Evolutionary conservation across 1,284 basidiomycete species (phyloP).

Genomic region (Phellinidium pouzarii): DNA sequence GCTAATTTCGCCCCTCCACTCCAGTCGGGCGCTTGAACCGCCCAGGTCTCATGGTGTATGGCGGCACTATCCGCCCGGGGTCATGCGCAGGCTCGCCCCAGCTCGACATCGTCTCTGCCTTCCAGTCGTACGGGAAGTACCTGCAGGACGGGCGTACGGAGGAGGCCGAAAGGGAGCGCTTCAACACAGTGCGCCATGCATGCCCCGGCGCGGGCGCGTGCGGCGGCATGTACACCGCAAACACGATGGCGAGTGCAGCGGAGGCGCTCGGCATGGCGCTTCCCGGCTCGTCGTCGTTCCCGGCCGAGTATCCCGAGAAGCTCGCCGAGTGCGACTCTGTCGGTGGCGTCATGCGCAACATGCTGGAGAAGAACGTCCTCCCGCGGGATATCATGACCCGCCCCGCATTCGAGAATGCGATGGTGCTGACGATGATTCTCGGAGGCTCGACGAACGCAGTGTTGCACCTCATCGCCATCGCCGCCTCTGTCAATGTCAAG

Average conservation of each 20-base stretch:
- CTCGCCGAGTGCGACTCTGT: conserved; percentile 75
- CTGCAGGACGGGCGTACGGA: conserved; percentile 82
- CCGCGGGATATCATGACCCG: conserved; percentile 96
- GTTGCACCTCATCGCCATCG: conserved; percentile 85
- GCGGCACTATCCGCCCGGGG: conserved; percentile 88
- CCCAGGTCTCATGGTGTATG: conserved; percentile 95
- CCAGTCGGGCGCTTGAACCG: conserved; percentile 76
- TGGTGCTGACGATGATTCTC: conserved; percentile 91
- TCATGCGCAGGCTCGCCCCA: conserved; percentile 75
- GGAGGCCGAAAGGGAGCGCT: conserved; percentile 75
- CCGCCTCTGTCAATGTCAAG: conserved; percentile 80
- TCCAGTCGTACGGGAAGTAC: conserved; percentile 93
- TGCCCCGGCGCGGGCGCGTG: conserved; percentile 96
- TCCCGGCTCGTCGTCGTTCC: conserved; percentile 93
- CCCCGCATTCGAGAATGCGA: conserved; percentile 93
- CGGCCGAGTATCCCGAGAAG: conserved; percentile 88
- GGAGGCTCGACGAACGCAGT: conserved; percentile 94
- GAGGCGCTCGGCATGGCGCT: conserved; percentile 95
- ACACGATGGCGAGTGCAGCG: conserved; percentile 91
- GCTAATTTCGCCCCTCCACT: conserved; percentile 20
- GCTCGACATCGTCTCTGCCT: conserved; percentile 91
- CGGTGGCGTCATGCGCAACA: conserved; percentile 75
- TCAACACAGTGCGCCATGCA: conserved; percentile 82
- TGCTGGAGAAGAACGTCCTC: conserved; percentile 88
- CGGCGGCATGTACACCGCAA: conserved; percentile 96